These are phyloP conservation scores for Nephelium lappaceum DNA, from an alignment of 345 rosid species.

Conservation along the genomic window DNA sequence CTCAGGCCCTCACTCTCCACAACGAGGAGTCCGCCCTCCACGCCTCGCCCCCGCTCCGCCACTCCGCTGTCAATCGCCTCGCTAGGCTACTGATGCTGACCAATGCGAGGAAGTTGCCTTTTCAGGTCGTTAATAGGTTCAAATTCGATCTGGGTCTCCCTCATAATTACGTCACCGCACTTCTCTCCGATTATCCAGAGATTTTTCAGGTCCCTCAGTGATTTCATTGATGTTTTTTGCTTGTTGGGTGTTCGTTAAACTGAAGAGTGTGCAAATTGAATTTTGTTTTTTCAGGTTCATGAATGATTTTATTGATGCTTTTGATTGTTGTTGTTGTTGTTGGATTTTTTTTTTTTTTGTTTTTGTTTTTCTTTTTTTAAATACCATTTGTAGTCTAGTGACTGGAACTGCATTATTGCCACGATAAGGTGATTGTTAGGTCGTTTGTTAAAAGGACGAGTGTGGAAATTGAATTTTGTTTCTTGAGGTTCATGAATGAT, in stretches of 20 bases:
- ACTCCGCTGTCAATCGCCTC: slow-evolving; percentile 44
- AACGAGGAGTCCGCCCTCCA: slow-evolving; percentile 55
- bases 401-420: too few relatives aligned
- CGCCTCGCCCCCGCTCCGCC: slow-evolving; percentile 32
- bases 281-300: too few relatives aligned
- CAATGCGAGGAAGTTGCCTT: slow-evolving; percentile 48
- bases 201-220: slow-evolving; percentile 39
- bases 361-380: too few relatives aligned
- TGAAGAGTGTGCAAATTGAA: neutral
- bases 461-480: too few relatives aligned
- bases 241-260: neutral
- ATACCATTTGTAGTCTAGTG: too few relatives aligned
- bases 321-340: too few relatives aligned
- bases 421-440: too few relatives aligned
- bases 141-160: slow-evolving; percentile 81
- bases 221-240: neutral
- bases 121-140: slow-evolving; percentile 54
- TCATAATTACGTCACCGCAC: slow-evolving; percentile 52
- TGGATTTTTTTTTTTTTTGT: too few relatives aligned
- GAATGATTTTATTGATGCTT: too few relatives aligned
- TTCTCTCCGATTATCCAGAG: slow-evolving; percentile 72
- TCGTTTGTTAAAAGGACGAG: too few relatives aligned
- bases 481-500: too few relatives aligned
- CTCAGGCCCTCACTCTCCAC: slow-evolving; percentile 48
- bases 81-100: slow-evolving; percentile 74